Percentiles rank a stretch among this genome's conserved stretches.
Evolutionary conservation across 768 basidiomycete species (phyloP).

Genomic region (Tylopilus cervinicoccineus): DNA sequence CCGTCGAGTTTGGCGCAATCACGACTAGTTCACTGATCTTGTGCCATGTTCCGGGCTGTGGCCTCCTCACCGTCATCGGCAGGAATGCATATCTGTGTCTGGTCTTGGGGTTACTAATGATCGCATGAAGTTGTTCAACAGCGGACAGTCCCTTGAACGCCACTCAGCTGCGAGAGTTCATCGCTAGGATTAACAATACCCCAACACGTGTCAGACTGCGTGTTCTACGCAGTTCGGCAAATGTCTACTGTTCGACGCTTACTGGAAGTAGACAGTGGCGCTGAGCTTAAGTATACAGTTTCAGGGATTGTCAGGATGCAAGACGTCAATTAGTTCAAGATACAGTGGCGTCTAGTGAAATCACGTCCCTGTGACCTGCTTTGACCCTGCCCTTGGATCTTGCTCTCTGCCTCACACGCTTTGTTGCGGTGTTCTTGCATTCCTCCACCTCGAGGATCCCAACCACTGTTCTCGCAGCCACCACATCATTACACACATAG

Average conservation of each 20-base stretch:
- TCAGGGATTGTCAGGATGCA: neutral
- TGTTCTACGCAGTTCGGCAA: neutral
- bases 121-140: neutral
- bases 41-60: neutral
- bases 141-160: too few species aligned
- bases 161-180: neutral
- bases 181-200: too few species aligned
- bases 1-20: slow-evolving; percentile 3
- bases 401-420: slow-evolving; percentile 14
- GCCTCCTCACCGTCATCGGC: neutral
- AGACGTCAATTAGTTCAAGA: slow-evolving; percentile 5
- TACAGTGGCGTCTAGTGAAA: neutral
- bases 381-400: slow-evolving; percentile 20
- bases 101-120: neutral
- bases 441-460: slow-evolving; percentile 50
- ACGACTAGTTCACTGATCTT: neutral
- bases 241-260: neutral
- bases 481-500: slow-evolving; percentile 48
- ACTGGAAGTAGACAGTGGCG: neutral
- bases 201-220: slow-evolving; percentile 1
- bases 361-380: slow-evolving; percentile 1
- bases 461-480: slow-evolving; percentile 49
- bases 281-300: neutral
- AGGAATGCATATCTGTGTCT: neutral
- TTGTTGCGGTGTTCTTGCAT: slow-evolving; percentile 5